Evolutionary conservation across 495 filamentous ascomycete species (phyloP).

Genomic region (Talaromyces proteolyticus): DNA sequence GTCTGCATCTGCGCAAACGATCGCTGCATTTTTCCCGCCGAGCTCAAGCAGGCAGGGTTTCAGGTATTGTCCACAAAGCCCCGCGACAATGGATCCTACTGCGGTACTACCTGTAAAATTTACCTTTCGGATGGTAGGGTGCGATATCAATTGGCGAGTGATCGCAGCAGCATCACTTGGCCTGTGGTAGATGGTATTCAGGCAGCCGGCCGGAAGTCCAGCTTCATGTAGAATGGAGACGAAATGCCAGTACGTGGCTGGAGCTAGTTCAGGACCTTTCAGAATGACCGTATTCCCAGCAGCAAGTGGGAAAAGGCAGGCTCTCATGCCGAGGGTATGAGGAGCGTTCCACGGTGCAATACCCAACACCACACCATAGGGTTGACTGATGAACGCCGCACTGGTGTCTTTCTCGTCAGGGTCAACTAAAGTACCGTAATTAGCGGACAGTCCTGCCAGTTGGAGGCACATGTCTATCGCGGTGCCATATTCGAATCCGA

Average conservation of each 20-base stretch:
- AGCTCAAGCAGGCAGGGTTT: slow-evolving; percentile 59
- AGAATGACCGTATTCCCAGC: slow-evolving; percentile 72
- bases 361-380: slow-evolving; percentile 73
- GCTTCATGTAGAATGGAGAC: slow-evolving; percentile 63
- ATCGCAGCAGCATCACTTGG: slow-evolving; percentile 47
- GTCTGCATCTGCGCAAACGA: slow-evolving; percentile 53
- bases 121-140: slow-evolving; percentile 51
- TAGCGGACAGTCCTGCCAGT: background rate
- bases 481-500: slow-evolving; percentile 30
- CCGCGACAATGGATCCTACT: slow-evolving; percentile 48
- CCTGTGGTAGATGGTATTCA: slow-evolving; percentile 47
- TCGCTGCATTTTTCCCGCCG: slow-evolving; percentile 53
- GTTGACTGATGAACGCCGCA: slow-evolving; percentile 55
- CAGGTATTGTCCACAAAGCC: slow-evolving; percentile 41
- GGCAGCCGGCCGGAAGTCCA: slow-evolving; percentile 52
- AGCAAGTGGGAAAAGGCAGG: slow-evolving; percentile 71
- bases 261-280: slow-evolving; percentile 70
- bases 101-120: slow-evolving; percentile 55
- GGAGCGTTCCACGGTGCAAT: slow-evolving; percentile 80
- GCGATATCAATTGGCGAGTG: slow-evolving; percentile 49
- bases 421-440: background rate
- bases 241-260: slow-evolving; percentile 67
- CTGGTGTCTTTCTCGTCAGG: background rate
- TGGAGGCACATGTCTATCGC: background rate
- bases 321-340: slow-evolving; percentile 60